Conservation (phyloP, 2,329 filamentous ascomycete species). For the Rhynchosporium graminicola region DNA sequence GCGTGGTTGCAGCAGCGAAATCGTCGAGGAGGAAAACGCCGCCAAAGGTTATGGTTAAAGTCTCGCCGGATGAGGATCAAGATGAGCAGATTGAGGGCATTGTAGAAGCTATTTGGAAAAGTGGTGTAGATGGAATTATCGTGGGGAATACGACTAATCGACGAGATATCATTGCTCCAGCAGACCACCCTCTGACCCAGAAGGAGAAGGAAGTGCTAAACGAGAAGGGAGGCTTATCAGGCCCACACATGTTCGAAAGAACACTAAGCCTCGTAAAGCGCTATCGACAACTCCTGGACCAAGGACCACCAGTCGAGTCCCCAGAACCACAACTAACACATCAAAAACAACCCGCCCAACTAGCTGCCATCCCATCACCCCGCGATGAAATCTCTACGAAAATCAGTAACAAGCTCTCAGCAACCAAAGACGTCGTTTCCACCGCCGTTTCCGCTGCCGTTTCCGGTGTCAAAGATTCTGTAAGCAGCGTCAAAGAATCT, state of each 20-base stretch:
- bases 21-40: constrained; percentile 68
- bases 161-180: constrained; percentile 69
- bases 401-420: constrained; percentile 42
- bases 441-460: not conserved
- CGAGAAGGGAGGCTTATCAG: constrained; percentile 87
- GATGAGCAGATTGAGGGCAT: constrained; percentile 85
- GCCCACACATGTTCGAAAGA: constrained; percentile 81
- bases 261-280: constrained; percentile 77
- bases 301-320: constrained; percentile 40
- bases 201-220: constrained; percentile 68
- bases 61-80: constrained; percentile 91
- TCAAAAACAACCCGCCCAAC: constrained; percentile 2
- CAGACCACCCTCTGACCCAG: constrained; percentile 62
- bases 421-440: constrained; percentile 26
- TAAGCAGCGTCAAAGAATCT: not conserved
- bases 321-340: not conserved
- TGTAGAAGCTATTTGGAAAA: constrained; percentile 77
- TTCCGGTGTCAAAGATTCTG: not conserved
- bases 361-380: constrained; percentile 18
- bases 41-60: constrained; percentile 94
- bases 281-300: constrained; percentile 72
- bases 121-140: constrained; percentile 91
- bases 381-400: constrained; percentile 41
- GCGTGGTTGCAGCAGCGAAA: constrained; percentile 78
- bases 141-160: constrained; percentile 96